Base-by-base conservation (phyloP, 345 rosid species). In the Pistacia integerrima region DNA sequence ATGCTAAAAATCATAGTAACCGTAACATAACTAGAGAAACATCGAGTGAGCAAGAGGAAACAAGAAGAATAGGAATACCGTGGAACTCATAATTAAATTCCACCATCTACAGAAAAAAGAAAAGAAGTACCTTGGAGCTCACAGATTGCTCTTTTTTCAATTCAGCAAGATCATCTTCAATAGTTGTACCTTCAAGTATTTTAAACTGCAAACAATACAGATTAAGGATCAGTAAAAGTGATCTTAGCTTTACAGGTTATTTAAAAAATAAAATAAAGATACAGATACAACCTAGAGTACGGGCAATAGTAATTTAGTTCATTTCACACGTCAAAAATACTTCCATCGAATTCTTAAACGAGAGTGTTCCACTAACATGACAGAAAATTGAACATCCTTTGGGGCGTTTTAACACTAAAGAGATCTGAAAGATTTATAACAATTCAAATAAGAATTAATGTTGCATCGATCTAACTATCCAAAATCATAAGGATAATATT, bases 101-200 rank as follows among this genome's bases (percentile, higher is more conserved):
- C 41, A 38, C 41, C 0, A 38, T 38, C 41, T 38, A 2, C 5
- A 11, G 10, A 14, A 4, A 28, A 11, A 48, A 44, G 54, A 67
- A 44, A 20, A 67, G 9, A 46, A 46, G 10, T 67, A 67, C 70
- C 70, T 46, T 67, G 13, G 70, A 11, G 33, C 11, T 20, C 2
- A 46, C 51, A n/a, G 54, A 46, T n/a, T 41, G 55, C 35, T 10
- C 13, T 67, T 28, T 67, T 52, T 46, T 67, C 30, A 67, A 67
- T 16, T 67, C 17, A 22, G 54, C 70, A 11, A 67, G 20, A 8
- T 66, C 55, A 66, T 67, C 70, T 67, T 67, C 70, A 67, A 46
- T 0, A 11, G 70, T 20, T 20, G 10, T n/a, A 12, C 30, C 12
- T 17, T 20, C 70, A 10, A 67, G 55, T 54, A 46, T 18, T 10